Evolutionary conservation across 768 basidiomycete species (phyloP), one percentile per base, ranked within the genome.

Genomic region (Serendipita vermifera): DNA sequence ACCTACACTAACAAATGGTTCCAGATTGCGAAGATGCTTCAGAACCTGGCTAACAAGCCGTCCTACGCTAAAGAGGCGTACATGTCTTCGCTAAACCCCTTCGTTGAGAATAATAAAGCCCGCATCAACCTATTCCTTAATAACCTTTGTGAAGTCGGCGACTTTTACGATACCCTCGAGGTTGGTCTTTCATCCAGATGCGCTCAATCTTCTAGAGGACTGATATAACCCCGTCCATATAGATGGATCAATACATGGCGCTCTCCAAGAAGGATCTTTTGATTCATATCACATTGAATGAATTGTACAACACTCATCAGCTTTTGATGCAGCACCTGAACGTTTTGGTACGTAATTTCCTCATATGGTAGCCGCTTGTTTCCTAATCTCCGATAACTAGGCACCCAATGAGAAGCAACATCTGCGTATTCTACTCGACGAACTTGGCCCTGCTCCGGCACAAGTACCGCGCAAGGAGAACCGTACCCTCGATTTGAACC

Each of bases 221-320:
- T 3, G 9, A 59, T 27, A 57, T 55, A 38, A 58, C 51, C 17
- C 31, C 29, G 17, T 32, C 32, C n/a, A 29, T 26, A 2, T 62
- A 96, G 94, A 94, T 98, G 85, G 96, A 99, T 71, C 96, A 98
- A 75, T 99, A 99, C 69, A 97, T 99, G 92, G 96, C 96, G 6
- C 74, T 99, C 57, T 97, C 93, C 58, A 99, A 99, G 78, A 98
- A 98, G 71, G 96, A 98, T 67, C 76, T 98, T 58, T 83, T 86
- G 76, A 98, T 99, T 71, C 89, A 92, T 70, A 99, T 99, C 67
- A 98, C 96, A 5, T 73, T 98, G 70, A 99, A 99, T 67, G 96
- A 99, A 77, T 66, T 99, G 74, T 98, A 97, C 71, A 98, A 98
- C 72, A 99, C 96, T 2, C 96, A 99, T 69, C 87, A 92, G 24